Evolutionary conservation across 768 basidiomycete genomes (phyloP), one percentile per base, ranked within the genome.

Genomic region (Rhizopogon sp.): DNA sequence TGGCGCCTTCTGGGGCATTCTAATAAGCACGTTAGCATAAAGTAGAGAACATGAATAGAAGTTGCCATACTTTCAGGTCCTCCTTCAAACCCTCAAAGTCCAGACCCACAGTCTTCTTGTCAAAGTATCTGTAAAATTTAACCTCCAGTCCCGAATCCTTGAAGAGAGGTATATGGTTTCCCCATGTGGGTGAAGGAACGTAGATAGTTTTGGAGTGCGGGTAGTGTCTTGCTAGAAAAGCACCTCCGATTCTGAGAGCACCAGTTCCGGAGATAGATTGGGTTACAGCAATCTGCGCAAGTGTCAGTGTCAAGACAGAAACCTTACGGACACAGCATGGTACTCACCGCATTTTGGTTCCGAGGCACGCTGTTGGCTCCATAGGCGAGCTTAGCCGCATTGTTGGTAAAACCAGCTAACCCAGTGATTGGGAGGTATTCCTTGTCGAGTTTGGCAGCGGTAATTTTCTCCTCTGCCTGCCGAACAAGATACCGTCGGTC

Each of bases 201-300:
- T 97, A 98, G 64, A 98, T 90, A 42, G 80, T 80, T 73, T 91
- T 91, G 55, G 89, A 75, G 68, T 92, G 81, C 41, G 90, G 90
- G 67, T 93, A 95, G 70, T 93, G 90, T 40, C 88, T 86, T 22
- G 84, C 87, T 35, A 98, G 74, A 80, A 99, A 98, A 31, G 88
- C 87, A 59, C 86, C 93, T 49, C 94, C 97, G 70, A 98, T 91
- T 63, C 97, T 84, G 60, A 98, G 88, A 43, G 97, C 97, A 62
- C 97, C 97, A 11, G 97, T 99, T 13, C 97, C 97, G 29, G 96
- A 98, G 70, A 98, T 95, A 53, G 94, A 87, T 71, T 99, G 97
- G 10, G 93, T 88, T 52, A 89, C 79, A 25, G 91, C 83, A 65
- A 95, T 79, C 90, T 95, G 61, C 52, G 44, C 55, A 47, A 53